Evolutionary conservation across 768 basidiomycete species (phyloP).

Genomic region (Cubamyces sp.): DNA sequence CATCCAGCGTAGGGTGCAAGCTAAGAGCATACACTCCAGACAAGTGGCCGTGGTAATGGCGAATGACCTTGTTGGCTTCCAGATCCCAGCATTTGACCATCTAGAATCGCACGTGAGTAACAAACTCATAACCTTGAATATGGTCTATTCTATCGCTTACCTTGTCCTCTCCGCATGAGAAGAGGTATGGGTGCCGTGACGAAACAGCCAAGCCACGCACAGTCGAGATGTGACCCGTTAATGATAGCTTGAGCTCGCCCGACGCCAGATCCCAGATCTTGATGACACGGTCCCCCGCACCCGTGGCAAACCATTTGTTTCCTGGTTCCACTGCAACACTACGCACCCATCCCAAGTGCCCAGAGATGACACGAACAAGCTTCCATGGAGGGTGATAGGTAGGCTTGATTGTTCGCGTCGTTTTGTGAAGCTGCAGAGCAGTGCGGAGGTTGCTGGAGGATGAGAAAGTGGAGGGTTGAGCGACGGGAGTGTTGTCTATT

Average conservation of each 20-base stretch:
- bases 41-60: slow-evolving; percentile 97
- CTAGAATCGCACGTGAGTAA: slow-evolving; percentile 43
- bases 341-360: slow-evolving; percentile 97
- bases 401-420: slow-evolving; percentile 91
- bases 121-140: neutral
- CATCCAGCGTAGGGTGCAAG: slow-evolving; percentile 93
- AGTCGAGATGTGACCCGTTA: slow-evolving; percentile 98
- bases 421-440: slow-evolving; percentile 90
- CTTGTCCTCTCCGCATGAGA: slow-evolving; percentile 98
- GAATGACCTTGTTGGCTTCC: slow-evolving; percentile 98
- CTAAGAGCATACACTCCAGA: slow-evolving; percentile 96
- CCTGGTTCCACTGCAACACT: slow-evolving; percentile 96
- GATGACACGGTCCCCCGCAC: slow-evolving; percentile 96
- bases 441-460: slow-evolving; percentile 76
- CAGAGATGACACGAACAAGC: slow-evolving; percentile 93
- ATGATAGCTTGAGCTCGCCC: slow-evolving; percentile 94
- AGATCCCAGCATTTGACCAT: slow-evolving; percentile 99
- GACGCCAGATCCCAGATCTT: slow-evolving; percentile 99
- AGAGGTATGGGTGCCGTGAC: slow-evolving; percentile 92
- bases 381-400: slow-evolving; percentile 98
- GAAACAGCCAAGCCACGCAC: slow-evolving; percentile 95
- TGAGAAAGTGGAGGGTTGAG: slow-evolving; percentile 71
- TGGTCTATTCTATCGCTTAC: slow-evolving; percentile 40
- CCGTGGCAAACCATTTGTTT: slow-evolving; percentile 98
- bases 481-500: slow-evolving; percentile 73